Conservation (phyloP, 805 yeast species). For the Wickerhamiella parazyma region DNA sequence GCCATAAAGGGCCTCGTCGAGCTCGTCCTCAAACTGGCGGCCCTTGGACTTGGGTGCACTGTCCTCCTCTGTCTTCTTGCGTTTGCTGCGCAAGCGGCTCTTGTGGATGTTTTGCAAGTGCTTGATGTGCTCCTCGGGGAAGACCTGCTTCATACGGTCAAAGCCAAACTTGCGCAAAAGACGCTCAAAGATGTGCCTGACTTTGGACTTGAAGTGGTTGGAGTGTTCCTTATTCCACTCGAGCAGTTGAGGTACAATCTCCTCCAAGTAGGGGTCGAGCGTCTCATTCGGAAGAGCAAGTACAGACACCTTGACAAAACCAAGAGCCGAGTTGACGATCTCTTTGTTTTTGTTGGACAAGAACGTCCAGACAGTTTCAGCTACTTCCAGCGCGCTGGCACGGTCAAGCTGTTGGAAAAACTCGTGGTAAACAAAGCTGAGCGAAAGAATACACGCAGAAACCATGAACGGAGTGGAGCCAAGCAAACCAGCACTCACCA, state of each 20-base stretch:
- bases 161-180: slow-evolving; percentile 81
- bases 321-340: slow-evolving; percentile 86
- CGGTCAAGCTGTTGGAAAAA: slow-evolving; percentile 52
- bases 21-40: slow-evolving; percentile 64
- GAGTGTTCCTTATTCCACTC: slow-evolving; percentile 94
- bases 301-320: slow-evolving; percentile 83
- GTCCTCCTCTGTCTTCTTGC: slow-evolving; percentile 37
- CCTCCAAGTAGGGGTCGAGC: slow-evolving; percentile 51
- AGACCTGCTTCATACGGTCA: slow-evolving; percentile 63
- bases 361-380: slow-evolving; percentile 78
- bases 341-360: slow-evolving; percentile 84
- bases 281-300: slow-evolving; percentile 68
- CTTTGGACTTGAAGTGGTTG: slow-evolving; percentile 85
- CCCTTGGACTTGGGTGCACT: slow-evolving; percentile 25
- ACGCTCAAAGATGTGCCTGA: slow-evolving; percentile 86
- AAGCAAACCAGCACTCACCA: slow-evolving; percentile 92
- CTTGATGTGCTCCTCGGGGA: slow-evolving; percentile 85
- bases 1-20: slow-evolving; percentile 83
- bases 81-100: slow-evolving; percentile 68
- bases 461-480: slow-evolving; percentile 93
- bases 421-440: slow-evolving; percentile 77
- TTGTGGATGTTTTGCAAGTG: slow-evolving; percentile 76
- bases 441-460: slow-evolving; percentile 86
- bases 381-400: slow-evolving; percentile 55
- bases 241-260: slow-evolving; percentile 57